Evolutionary conservation across 345 rosid genomes (phyloP), one percentile per base, ranked within the genome.

Genomic region (Erucastrum elatum): DNA sequence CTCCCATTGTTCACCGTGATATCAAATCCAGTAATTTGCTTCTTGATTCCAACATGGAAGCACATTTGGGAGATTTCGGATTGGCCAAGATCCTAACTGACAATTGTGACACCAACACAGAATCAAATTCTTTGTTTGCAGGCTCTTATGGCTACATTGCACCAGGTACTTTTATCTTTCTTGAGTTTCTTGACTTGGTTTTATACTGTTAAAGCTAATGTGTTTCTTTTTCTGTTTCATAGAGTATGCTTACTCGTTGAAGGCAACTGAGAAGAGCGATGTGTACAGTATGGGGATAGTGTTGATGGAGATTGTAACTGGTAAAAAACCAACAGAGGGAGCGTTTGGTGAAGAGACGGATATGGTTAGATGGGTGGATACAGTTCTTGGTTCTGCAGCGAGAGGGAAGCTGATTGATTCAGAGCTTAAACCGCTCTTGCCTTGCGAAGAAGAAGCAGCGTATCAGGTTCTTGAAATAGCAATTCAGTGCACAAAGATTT

Each of bases 141-240:
- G 98, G 98, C 8, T 95, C 99, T 16, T 93, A 90, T 1, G 99
- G 97, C 46, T 95, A 95, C 84, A 89, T 89, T 5, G 99, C 99
- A 0, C 98, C 99, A 81, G 97, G 98, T 92, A 88, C 5, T 11
- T 4, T 11, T 11, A 1, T 63, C 51, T 75, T 33, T 70, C 73
- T 70, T 67, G 8, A 37, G 77, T 21, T 8, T 55, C 39, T 35
- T 12, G 8, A 21, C 26, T 51, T 58, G 10, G 2, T 4, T 72
- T 51, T 53, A 17, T 10, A 53, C 27, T 41, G 2, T 56, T 8
- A 9, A 64, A 27, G 27, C 79, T 74, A 21, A 77, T 30, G 64
- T 66, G 11, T 11, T 41, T 53, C n/a, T 51, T 51, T 53, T 56
- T 3, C 44, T 37, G 21, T 39, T 17, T 69, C 70, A 27, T 85